Conservation (phyloP, 805 yeast genomes). For the Isabelozyma heimii region DNA sequence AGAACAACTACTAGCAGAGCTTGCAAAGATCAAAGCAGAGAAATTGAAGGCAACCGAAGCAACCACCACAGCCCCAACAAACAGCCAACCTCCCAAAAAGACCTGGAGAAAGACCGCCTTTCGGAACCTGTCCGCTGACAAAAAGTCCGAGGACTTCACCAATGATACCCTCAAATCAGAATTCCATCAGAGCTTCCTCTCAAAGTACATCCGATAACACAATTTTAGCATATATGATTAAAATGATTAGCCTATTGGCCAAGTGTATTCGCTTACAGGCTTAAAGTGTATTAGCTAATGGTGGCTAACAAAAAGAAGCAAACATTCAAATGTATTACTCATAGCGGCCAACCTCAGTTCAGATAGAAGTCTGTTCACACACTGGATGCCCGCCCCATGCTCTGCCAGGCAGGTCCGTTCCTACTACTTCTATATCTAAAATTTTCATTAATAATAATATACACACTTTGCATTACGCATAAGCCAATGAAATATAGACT, state of each 20-base stretch:
- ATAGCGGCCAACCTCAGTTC: too few relatives aligned
- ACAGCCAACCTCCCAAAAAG: constrained; percentile 14
- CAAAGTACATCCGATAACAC: constrained; percentile 30
- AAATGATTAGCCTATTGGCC: too few relatives aligned
- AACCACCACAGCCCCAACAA: constrained; percentile 4
- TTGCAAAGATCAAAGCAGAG: constrained; percentile 11
- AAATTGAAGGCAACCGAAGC: background rate
- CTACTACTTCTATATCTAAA: too few relatives aligned
- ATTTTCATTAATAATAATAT: background rate
- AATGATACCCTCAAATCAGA: constrained; percentile 33
- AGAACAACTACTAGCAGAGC: background rate
- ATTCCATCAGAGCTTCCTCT: constrained; percentile 31
- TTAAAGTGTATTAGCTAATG: too few relatives aligned
- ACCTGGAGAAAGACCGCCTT: constrained; percentile 31
- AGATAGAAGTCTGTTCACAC: too few relatives aligned
- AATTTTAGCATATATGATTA: too few relatives aligned
- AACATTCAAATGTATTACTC: too few relatives aligned
- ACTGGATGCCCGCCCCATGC: too few relatives aligned
- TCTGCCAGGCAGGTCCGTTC: too few relatives aligned
- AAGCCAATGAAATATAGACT: too few relatives aligned
- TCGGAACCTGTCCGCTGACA: constrained; percentile 6
- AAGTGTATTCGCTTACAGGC: too few relatives aligned
- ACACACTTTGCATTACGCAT: background rate
- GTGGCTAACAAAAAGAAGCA: too few relatives aligned
- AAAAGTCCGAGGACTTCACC: constrained; percentile 15